These are phyloP conservation scores for Acidiella bohemica DNA, from an alignment of 495 filamentous ascomycete species.

Conservation along the genomic window DNA sequence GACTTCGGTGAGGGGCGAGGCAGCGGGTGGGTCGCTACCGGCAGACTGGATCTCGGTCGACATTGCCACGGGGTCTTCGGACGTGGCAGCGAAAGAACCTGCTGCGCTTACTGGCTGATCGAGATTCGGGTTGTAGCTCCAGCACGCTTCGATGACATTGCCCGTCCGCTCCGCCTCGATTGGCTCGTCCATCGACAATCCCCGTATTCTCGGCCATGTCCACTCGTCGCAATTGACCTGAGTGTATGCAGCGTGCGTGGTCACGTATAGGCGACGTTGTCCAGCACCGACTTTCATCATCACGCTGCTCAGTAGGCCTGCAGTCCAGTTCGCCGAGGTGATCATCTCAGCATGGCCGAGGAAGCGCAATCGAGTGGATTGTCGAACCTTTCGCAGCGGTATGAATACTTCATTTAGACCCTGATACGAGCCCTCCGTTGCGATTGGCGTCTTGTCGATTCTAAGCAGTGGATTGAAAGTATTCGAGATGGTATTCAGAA, in stretches of 20 bases:
- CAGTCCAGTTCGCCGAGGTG: constrained; percentile 52
- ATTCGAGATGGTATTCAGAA: constrained; percentile 42
- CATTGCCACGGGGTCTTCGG: no score
- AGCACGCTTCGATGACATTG: constrained; percentile 40
- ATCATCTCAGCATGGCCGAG: constrained; percentile 51
- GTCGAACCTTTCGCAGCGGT: constrained; percentile 57
- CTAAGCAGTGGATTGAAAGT: constrained; percentile 44
- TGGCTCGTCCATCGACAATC: constrained; percentile 25
- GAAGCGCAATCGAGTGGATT: constrained; percentile 51
- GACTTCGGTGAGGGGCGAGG: no score
- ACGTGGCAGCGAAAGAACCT: constrained; percentile 30
- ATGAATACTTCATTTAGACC: constrained; percentile 43
- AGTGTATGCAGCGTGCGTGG: constrained; percentile 50
- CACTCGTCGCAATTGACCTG: constrained; percentile 35
- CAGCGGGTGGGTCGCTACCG: no score
- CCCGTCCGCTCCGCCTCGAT: constrained; percentile 25
- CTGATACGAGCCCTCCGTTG: constrained; percentile 9
- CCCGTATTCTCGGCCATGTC: constrained; percentile 42
- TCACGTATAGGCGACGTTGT: constrained; percentile 49
- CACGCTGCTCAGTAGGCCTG: constrained; percentile 50
- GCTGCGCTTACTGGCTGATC: constrained; percentile 35
- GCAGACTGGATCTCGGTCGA: no score
- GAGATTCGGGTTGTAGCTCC: constrained; percentile 39
- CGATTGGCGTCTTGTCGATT: not conserved
- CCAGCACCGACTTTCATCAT: constrained; percentile 45